Conservation (phyloP, 2,329 filamentous ascomycete genomes). For the Talaromyces albobiverticillius region DNA sequence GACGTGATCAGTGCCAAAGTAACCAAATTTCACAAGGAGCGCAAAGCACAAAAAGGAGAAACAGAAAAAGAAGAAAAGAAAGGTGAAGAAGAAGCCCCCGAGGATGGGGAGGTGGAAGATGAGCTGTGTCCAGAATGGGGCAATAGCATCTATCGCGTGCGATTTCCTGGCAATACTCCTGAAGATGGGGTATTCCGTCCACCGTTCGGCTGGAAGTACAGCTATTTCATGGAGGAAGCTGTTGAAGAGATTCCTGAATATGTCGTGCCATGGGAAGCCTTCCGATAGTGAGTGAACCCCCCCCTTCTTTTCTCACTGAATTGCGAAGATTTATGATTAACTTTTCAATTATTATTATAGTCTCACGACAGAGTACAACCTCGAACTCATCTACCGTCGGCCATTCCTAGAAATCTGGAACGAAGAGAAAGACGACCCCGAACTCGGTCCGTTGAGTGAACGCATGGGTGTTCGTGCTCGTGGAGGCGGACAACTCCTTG, state of each 20-base stretch:
- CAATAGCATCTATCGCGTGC: slow-evolving; percentile 87
- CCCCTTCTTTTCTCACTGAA: not conserved
- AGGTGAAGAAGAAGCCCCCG: slow-evolving; percentile 15
- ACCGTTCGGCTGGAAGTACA: slow-evolving; percentile 97
- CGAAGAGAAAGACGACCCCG: slow-evolving; percentile 79
- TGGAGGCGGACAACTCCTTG: slow-evolving; percentile 62
- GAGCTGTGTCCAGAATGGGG: slow-evolving; percentile 74
- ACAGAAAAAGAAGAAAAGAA: not conserved
- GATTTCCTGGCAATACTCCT: slow-evolving; percentile 79
- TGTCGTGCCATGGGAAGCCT: slow-evolving; percentile 96
- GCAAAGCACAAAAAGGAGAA: slow-evolving; percentile 34
- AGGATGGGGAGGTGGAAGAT: slow-evolving; percentile 54
- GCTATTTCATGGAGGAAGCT: slow-evolving; percentile 91
- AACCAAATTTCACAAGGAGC: slow-evolving; percentile 67
- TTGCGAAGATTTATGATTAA: too few species aligned
- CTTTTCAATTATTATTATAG: slow-evolving; percentile 23
- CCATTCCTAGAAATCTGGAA: slow-evolving; percentile 89
- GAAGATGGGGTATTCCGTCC: slow-evolving; percentile 88
- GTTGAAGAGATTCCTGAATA: slow-evolving; percentile 97
- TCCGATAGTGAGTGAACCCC: slow-evolving; percentile 62
- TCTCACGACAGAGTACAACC: slow-evolving; percentile 91
- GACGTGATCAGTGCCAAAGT: slow-evolving; percentile 81
- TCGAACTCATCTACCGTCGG: slow-evolving; percentile 92
- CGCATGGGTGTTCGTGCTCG: slow-evolving; percentile 89
- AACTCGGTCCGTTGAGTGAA: slow-evolving; percentile 81